Percentiles rank a stretch among this genome's conserved stretches.
These are phyloP conservation scores for Hanseniaspora taiwanica DNA, from an alignment of 805 yeast species.

Conservation along the genomic window DNA sequence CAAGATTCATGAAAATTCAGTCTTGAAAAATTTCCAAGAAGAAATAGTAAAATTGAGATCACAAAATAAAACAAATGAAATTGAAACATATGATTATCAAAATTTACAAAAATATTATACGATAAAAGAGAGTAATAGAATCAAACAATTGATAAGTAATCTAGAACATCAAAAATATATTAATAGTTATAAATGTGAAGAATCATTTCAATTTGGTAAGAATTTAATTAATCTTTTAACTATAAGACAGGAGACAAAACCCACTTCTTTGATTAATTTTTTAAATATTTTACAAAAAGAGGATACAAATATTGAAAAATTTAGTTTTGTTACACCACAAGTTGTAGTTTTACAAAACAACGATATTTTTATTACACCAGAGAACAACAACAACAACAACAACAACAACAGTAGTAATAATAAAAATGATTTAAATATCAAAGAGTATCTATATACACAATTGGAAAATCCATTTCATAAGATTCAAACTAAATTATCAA, in stretches of 20 bases:
- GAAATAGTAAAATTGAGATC: conserved; percentile 32
- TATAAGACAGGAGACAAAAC: conserved; percentile 20
- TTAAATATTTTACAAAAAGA: conserved; percentile 29
- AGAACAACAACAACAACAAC: no score
- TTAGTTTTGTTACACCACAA: conserved; percentile 77
- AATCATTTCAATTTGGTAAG: conserved; percentile 55
- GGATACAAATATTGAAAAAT: conserved; percentile 50
- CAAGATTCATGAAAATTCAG: conserved; percentile 20
- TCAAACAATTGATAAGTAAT: conserved; percentile 36
- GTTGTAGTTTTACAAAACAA: conserved; percentile 67
- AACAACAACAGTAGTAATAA: conserved; percentile 15
- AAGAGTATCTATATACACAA: conserved; percentile 8
- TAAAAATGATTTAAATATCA: conserved; percentile 19
- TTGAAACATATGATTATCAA: conserved; percentile 11
- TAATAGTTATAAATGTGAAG: conserved; percentile 51
- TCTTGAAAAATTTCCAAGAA: conserved; percentile 31
- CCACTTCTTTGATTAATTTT: conserved; percentile 22
- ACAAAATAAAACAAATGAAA: conserved; percentile 7
- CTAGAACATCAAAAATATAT: conserved; percentile 46
- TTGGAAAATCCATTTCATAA: conserved; percentile 53
- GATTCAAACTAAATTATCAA: conserved; percentile 72
- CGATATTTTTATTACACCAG: conserved; percentile 2
- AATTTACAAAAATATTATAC: conserved; percentile 48
- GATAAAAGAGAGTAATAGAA: conserved; percentile 38
- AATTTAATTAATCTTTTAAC: conserved; percentile 36